Evolutionary conservation across 2,329 filamentous ascomycete species (phyloP), one percentile per base, ranked within the genome.

Genomic region (Dothistroma septosporum): DNA sequence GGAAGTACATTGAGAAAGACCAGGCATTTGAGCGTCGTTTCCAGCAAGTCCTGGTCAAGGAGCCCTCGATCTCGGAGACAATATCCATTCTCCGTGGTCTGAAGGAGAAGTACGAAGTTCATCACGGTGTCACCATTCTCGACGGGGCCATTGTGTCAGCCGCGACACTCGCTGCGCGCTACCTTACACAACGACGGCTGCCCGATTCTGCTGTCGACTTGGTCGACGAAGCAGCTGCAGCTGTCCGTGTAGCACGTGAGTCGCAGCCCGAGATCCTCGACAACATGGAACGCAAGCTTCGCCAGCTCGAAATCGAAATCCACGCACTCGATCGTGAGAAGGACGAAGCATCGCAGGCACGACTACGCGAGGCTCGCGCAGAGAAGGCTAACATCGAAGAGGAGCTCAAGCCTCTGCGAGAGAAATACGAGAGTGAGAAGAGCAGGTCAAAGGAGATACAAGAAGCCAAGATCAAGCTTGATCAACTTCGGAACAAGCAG

Each of bases 1-100:
- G 94, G 72, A 99, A 99, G 77, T 97, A 99, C 77, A 96, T 99
- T 65, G 94, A 99, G 76, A 99, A 99, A 78, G 94, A 99, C 71
- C 90, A 91, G 50, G 94, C 94, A 52, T 99, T 99, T 74, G 94
- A 99, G 78, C 91, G 94, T 77, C 90, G 94, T 76, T 99, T 99
- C 83, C 94, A 99, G 76, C 94, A 99, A 77, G 94, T 99, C 44
- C 78, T 99, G 49, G 93, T 97, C 75, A 97, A 97, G 79, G 94
- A 99, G 74, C 94, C 94, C 2, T 83, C 86, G 6, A 87, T 97
- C 53, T 76, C 85, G 1, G 94, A 99, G 78, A 97, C 94, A 14
- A 86, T 99, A 64, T 99, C 94, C 22, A 99, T 99, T 72, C 87
- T 99, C n/a, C 91, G 94, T 82, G 94, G 94, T 73, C 80, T 99